Evolutionary conservation across 805 yeast species (phyloP), one percentile per base, ranked within the genome.

Genomic region (Candida schatavii): DNA sequence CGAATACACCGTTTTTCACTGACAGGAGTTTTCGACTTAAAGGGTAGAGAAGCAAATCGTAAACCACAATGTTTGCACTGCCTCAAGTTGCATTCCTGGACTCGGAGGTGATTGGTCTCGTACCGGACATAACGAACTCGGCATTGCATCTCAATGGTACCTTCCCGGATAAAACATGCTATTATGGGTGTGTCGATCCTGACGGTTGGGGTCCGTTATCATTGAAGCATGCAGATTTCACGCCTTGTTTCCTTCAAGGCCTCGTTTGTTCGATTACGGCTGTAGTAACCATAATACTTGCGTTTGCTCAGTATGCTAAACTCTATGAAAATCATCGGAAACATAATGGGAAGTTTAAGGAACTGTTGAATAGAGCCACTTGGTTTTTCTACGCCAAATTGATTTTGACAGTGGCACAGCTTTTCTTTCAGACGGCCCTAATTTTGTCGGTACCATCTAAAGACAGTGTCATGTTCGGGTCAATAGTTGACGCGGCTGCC

Each of bases 231-330:
- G 74, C 75, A 26, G 88, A 81, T 48, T 67, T 81, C 38, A 74
- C 85, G 1, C 78, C 78, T 5, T 81, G 86, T 47, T 77, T 81
- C 51, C 66, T 75, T n/a, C 80, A 78, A 50, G 85, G 85, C 19
- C 47, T 80, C 3, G 67, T 74, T 39, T 66, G 75, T 15, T 39
- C 59, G 1, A 47, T 72, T 0, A 74, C 76, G 10, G 30, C 69
- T 9, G 56, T 68, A 17, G 68, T 78, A 67, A 46, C 47, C 43
- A 35, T 80, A 2, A 15, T 68, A 0, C 52, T 66, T 26, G 83
- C 83, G 3, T 31, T 58, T 1, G 55, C 59, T 46, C 72, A 70
- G 38, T 50, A 72, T 3, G 26, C 35, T 5, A 44, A 39, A 3
- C 59, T 76, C 30, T 52, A 5, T 5, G 18, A 31, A 6, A 15